A percentile compares a stretch with the other conserved stretches of the same genome.
phyloP scores from a whole-genome alignment of 129 eudicot genomes.

The Ambrosia artemisiifolia region DNA sequence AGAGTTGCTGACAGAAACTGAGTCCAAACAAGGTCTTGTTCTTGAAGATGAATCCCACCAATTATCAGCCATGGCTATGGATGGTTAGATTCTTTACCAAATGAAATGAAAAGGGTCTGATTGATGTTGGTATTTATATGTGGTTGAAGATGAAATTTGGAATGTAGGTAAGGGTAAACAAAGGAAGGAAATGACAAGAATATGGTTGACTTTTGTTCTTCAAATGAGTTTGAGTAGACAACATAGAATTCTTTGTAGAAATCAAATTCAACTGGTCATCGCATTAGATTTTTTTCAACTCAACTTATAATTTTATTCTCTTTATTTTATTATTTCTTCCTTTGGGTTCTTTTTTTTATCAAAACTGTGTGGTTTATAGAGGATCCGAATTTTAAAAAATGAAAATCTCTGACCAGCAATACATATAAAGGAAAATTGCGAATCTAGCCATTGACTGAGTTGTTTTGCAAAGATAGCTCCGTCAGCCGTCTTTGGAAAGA shows the following conservation, averaged over 20 bases:
- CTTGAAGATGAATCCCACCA: conserved; percentile 78
- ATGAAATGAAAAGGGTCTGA: conserved; percentile 52
- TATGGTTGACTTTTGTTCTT: conserved; percentile 53
- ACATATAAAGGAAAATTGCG: no score
- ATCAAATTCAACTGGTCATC: conserved; percentile 29
- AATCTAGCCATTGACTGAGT: no score
- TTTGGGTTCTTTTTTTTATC: not conserved
- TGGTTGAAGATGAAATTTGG: conserved; percentile 14
- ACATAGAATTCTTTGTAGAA: conserved; percentile 39
- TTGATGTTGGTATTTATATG: conserved; percentile 61
- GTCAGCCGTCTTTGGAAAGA: no score
- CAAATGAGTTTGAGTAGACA: conserved; percentile 36
- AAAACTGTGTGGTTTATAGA: not conserved
- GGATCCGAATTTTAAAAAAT: not conserved
- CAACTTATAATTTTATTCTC: not conserved
- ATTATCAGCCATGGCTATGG: conserved; percentile 48
- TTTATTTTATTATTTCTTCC: conserved; percentile 8
- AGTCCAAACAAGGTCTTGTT: conserved; percentile 43
- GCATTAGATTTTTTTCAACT: not conserved
- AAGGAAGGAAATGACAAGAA: conserved; percentile 33
- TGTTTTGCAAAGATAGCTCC: no score
- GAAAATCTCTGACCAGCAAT: not conserved
- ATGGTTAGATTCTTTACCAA: conserved; percentile 4
- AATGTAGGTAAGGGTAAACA: conserved; percentile 21
- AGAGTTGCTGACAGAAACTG: conserved; percentile 36